Evolutionary conservation across 1,284 basidiomycete species (phyloP), one percentile per base, ranked within the genome.

Genomic region (Melanopsichium pennsylvanicum): DNA sequence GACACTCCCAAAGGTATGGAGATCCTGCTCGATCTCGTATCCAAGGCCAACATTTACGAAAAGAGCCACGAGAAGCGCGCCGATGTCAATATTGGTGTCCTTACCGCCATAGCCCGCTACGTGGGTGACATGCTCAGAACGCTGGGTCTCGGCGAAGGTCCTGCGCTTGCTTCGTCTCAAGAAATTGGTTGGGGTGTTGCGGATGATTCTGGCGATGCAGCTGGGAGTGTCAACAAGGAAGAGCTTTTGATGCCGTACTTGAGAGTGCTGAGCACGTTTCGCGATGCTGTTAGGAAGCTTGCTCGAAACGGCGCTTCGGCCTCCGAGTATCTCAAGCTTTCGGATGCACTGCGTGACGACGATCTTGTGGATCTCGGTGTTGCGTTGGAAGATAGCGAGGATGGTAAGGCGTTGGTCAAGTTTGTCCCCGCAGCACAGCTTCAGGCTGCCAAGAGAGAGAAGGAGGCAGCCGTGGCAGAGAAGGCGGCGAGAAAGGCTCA

Each of bases 301-400:
- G 93, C 94, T 1, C 93, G 95, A 72, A 51, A 55, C 19, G 58
- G 66, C 7, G 75, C 78, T 1, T 50, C 78, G 8, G 52, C 64
- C 5, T 54, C 55, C 8, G 76, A 75, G 19, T 72, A 80, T 36
- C 71, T 80, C 37, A 63, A 73, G 42, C 74, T 81, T 5, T 75
- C 78, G 3, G 96, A 99, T 83, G 88, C 87, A 58, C 86, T 99
- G 60, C 87, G 96, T 22, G 96, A 98, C 81, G 84, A 87, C 33
- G 94, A 97, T 78, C 84, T 97, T 33, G 89, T 95, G 38, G 90
- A 93, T 21, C 85, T 98, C 47, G 96, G 96, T 13, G 91, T 99
- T 5, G 93, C 93, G 10, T 84, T 99, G 35, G 96, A 98, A 78
- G 96, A 99, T 82, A 92, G 93, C 84, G 77, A 76, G 31, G 92